Conservation (phyloP, 108 stramenopile genomes). For the Skeletonema costatum region DNA sequence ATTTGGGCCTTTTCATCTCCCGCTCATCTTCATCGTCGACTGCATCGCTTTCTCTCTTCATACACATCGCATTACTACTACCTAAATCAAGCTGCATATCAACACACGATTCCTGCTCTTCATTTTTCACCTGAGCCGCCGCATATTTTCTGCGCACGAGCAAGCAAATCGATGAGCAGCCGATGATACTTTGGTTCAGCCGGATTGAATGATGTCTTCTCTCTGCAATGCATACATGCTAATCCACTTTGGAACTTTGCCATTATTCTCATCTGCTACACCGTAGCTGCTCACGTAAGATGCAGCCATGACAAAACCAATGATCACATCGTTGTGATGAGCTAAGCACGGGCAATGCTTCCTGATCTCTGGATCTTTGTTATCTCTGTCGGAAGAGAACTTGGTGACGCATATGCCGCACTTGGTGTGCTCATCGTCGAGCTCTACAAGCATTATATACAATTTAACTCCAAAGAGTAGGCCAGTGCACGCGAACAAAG, state of each 20-base stretch:
- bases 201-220: not conserved
- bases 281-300: not conserved
- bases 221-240: constrained; percentile 1
- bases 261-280: not conserved
- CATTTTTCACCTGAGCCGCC: too few relatives aligned
- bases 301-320: not conserved
- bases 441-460: not conserved
- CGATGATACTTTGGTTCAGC: not conserved
- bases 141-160: too few relatives aligned
- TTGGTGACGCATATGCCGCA: not conserved
- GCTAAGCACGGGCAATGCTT: not conserved
- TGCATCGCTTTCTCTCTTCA: too few relatives aligned
- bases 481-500: too few relatives aligned
- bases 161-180: too few relatives aligned
- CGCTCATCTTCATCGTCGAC: too few relatives aligned
- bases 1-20: too few relatives aligned
- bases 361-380: not conserved
- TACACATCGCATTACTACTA: too few relatives aligned
- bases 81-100: too few relatives aligned
- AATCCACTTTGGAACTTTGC: not conserved
- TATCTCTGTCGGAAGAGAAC: not conserved
- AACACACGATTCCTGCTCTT: too few relatives aligned
- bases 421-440: not conserved
- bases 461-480: too few relatives aligned
- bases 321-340: not conserved